These are phyloP conservation scores for Pythium rhizo-oryzae DNA, from an alignment of 352 stramenopile species.

Conservation along the genomic window DNA sequence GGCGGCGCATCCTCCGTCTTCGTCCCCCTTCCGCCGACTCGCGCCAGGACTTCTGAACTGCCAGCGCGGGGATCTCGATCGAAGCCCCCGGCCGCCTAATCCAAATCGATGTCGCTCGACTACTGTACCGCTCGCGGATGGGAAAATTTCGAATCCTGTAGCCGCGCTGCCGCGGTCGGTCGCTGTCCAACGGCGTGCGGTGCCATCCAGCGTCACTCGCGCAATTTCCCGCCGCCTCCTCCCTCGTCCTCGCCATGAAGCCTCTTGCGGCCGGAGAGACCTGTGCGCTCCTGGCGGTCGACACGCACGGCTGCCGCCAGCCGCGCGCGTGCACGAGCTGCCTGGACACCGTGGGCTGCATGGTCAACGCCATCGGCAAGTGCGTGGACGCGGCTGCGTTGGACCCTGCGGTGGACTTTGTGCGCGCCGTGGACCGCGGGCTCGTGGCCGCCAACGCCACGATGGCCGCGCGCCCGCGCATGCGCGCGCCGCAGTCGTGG, in stretches of 20 bases:
- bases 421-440: not conserved
- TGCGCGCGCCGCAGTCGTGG: constrained; percentile 16
- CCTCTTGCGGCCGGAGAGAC: constrained; percentile 1
- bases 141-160: no score
- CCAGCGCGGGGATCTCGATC: no score
- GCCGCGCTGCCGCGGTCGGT: no score
- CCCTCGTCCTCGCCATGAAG: not conserved
- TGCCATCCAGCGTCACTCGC: no score
- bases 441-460: constrained; percentile 10
- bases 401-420: constrained; percentile 7
- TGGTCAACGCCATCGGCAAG: constrained; percentile 19
- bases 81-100: no score
- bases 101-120: no score
- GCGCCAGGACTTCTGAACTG: no score
- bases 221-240: no score
- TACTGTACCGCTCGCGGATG: no score
- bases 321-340: constrained; percentile 18
- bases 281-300: constrained; percentile 1
- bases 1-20: no score
- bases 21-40: no score
- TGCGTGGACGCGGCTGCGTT: constrained; percentile 17
- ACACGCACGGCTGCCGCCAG: constrained; percentile 6
- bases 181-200: no score
- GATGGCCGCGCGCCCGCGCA: not conserved
- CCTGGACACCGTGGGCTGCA: constrained; percentile 16